phyloP scores from a whole-genome alignment of 176 grass and related monocot species.

The Tuctoria greenei region DNA sequence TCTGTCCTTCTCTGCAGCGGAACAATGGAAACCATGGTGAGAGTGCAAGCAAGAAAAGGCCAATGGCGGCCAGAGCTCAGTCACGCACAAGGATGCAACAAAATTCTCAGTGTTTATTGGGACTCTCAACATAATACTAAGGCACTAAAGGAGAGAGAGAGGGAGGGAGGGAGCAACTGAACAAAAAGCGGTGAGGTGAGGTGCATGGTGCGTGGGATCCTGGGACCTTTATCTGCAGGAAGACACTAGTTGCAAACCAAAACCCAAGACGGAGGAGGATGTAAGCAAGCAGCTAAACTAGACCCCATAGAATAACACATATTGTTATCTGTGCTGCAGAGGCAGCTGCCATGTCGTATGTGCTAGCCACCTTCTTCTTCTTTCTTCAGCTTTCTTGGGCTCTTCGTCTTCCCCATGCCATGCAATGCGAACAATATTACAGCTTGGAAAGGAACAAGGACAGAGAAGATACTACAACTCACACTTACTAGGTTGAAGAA shows the following conservation, averaged over 20 bases:
- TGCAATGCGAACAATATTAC: slow-evolving; percentile 46
- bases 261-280: slow-evolving; percentile 29
- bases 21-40: slow-evolving; percentile 56
- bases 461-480: slow-evolving; percentile 34
- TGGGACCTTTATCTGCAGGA: slow-evolving; percentile 68
- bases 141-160: slow-evolving; percentile 3
- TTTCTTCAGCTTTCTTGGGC: slow-evolving; percentile 37
- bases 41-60: slow-evolving; percentile 41
- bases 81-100: slow-evolving; percentile 48
- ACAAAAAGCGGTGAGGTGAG: slow-evolving; percentile 47
- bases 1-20: slow-evolving; percentile 46
- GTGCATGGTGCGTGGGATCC: slow-evolving; percentile 49
- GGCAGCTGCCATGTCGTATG: slow-evolving; percentile 26
- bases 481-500: not conserved
- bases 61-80: slow-evolving; percentile 40
- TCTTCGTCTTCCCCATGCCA: slow-evolving; percentile 50
- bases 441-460: not conserved
- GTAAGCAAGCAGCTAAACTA: slow-evolving; percentile 31
- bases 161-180: slow-evolving; percentile 2
- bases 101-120: slow-evolving; percentile 58
- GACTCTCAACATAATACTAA: slow-evolving; percentile 45
- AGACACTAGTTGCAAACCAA: slow-evolving; percentile 50
- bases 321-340: slow-evolving; percentile 4
- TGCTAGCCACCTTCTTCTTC: slow-evolving; percentile 25
- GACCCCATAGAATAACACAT: slow-evolving; percentile 29